phyloP scores from a whole-genome alignment of 805 yeast genomes.

The Saturnispora sanitii region DNA sequence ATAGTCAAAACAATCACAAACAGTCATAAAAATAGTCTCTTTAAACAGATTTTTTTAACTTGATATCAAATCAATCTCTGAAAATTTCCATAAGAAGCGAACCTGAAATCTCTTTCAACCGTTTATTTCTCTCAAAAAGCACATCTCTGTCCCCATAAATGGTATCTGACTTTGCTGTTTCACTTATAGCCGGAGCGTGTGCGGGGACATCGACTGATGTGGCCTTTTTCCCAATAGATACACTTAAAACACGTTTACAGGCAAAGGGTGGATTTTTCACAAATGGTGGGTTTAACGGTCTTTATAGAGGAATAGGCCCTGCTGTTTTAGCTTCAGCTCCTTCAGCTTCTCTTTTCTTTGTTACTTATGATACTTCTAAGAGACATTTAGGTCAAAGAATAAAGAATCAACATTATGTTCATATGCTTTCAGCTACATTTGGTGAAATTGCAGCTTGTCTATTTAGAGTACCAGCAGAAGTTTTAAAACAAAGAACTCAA shows the following conservation, averaged over 20 bases:
- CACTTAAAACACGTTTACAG: slow-evolving; percentile 87
- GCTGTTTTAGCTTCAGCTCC: slow-evolving; percentile 96
- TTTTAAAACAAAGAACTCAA: slow-evolving; percentile 91
- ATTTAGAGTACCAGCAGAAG: slow-evolving; percentile 95
- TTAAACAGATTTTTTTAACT: too few species aligned
- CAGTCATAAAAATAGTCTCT: too few species aligned
- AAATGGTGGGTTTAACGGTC: slow-evolving; percentile 90
- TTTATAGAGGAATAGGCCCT: slow-evolving; percentile 87
- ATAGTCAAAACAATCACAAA: too few species aligned
- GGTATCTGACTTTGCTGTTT: slow-evolving; percentile 11
- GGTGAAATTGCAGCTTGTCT: slow-evolving; percentile 93
- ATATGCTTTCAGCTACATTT: slow-evolving; percentile 78
- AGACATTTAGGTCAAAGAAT: slow-evolving; percentile 16
- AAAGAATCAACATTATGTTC: slow-evolving; percentile 37
- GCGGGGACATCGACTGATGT: slow-evolving; percentile 96
- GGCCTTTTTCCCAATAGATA: slow-evolving; percentile 92
- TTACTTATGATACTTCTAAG: slow-evolving; percentile 77
- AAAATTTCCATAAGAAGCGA: too few species aligned
- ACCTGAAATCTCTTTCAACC: too few species aligned
- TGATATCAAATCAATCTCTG: too few species aligned
- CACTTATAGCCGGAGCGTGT: slow-evolving; percentile 65
- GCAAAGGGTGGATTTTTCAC: slow-evolving; percentile 89
- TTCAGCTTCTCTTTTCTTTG: slow-evolving; percentile 62
- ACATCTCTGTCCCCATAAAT: too few species aligned
- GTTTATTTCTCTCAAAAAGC: too few species aligned